Base-by-base conservation (phyloP, 495 filamentous ascomycete genomes). In the Aspergillus baeticus region DNA sequence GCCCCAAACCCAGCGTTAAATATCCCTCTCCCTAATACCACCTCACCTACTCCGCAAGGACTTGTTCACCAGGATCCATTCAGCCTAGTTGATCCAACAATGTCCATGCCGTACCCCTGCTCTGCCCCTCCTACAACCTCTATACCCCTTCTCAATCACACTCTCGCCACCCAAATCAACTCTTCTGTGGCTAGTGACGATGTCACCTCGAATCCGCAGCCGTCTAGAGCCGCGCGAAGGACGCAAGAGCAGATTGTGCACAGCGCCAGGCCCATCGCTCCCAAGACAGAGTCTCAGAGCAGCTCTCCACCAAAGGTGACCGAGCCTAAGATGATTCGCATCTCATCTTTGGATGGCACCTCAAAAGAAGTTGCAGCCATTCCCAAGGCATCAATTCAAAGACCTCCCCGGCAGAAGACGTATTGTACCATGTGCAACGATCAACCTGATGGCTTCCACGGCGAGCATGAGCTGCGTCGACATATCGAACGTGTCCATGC, bases 401-500 rank as follows among this genome's bases (percentile, higher is more conserved):
- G 91, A 26, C 90, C 89, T 22, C 81, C 81, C 45, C 89, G 90
- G 37, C 83, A 83, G 10, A 92, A 93, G 62, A 86, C 92, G 41
- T 79, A 79, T 54, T 98, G 93, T 64, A 68, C 68, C 10, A 71
- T 84, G 36, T 98, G 93, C 69, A 83, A 83, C 42, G 85, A 88
- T 41, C 81, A 90, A 47, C 90, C 87, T 0, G 85, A 91, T 2
- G 93, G 93, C 15, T 98, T 96, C 69, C 87, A 94, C 17, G 94
- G 94, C 35, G 90, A 95, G 22, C 94, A 97, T 65, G 94, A 98
- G 65, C 85, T 98, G 31, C 86, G 89, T 11, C 86, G 93, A 23
- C 94, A 98, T 63, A 83, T 84, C 57, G 86, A 92, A 38, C 87
- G 90, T 29, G 87, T 88, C 37, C 94, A 98, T 63, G 82, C 85